Conservation (phyloP, 2,329 filamentous ascomycete genomes). For the Aspergillus texensis region DNA sequence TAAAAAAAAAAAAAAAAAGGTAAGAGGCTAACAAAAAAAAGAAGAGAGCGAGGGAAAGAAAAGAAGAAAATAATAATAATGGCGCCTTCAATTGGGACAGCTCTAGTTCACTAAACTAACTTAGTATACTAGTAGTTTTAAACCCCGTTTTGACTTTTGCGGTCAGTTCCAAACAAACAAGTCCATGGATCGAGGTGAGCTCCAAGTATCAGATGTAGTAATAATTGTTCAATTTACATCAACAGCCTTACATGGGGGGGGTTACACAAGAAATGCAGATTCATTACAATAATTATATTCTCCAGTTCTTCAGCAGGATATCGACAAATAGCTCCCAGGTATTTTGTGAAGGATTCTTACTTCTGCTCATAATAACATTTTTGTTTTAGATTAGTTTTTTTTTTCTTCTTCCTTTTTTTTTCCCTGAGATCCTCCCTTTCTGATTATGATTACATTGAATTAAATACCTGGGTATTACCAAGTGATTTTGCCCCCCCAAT, state of each 20-base stretch:
- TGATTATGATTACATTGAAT: conserved; percentile 3
- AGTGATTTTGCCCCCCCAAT: conserved; percentile 6
- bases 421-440: background rate
- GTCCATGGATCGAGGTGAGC: conserved; percentile 26
- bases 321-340: background rate
- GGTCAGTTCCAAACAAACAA: conserved; percentile 25
- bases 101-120: conserved; percentile 16
- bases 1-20: conserved; percentile 14
- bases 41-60: conserved; percentile 15
- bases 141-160: conserved; percentile 5
- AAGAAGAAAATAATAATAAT: conserved; percentile 23
- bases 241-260: conserved; percentile 11
- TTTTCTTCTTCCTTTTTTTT: background rate
- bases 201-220: conserved; percentile 25
- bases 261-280: conserved; percentile 12
- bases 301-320: background rate
- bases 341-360: background rate
- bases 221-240: conserved; percentile 16
- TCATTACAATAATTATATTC: background rate
- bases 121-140: conserved; percentile 15
- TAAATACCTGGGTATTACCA: conserved; percentile 8
- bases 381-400: background rate
- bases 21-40: conserved; percentile 12
- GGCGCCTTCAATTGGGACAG: conserved; percentile 23
- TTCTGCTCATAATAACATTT: background rate